These are phyloP conservation scores for Dipodascopsis tothii DNA, from an alignment of 805 yeast genomes.

Conservation along the genomic window DNA sequence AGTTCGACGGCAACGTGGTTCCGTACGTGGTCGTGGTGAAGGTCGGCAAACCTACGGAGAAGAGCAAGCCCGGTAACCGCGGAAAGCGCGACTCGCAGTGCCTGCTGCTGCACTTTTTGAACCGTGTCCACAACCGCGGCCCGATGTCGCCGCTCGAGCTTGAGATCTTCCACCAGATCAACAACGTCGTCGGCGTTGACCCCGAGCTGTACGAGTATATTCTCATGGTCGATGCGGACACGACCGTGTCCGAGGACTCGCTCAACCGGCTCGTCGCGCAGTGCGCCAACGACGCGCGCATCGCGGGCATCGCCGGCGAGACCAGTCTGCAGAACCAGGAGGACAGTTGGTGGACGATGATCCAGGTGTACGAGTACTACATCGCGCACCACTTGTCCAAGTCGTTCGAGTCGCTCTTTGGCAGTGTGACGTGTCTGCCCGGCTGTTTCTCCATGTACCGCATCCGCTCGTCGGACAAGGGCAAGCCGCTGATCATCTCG, in stretches of 20 bases:
- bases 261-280: slow-evolving; percentile 51
- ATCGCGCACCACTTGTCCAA: slow-evolving; percentile 58
- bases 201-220: slow-evolving; percentile 51
- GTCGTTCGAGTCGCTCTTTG: slow-evolving; percentile 55
- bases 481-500: slow-evolving; percentile 51
- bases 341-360: slow-evolving; percentile 49
- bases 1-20: slow-evolving; percentile 46
- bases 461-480: slow-evolving; percentile 39
- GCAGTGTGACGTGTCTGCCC: slow-evolving; percentile 58
- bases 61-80: slow-evolving; percentile 48
- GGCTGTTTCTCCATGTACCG: slow-evolving; percentile 60
- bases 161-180: slow-evolving; percentile 47
- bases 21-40: slow-evolving; percentile 50
- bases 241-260: slow-evolving; percentile 47
- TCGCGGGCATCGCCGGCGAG: slow-evolving; percentile 59
- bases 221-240: slow-evolving; percentile 60
- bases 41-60: slow-evolving; percentile 51
- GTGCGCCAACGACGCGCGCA: slow-evolving; percentile 49
- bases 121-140: slow-evolving; percentile 50
- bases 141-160: slow-evolving; percentile 55
- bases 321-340: slow-evolving; percentile 52
- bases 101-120: slow-evolving; percentile 50
- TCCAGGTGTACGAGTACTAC: slow-evolving; percentile 58
- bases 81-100: slow-evolving; percentile 62
- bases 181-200: slow-evolving; percentile 53